Percentiles rank a stretch among this genome's conserved stretches.
phyloP scores from a whole-genome alignment of 2,329 filamentous ascomycete genomes.

The Aureobasidium pullulans region DNA sequence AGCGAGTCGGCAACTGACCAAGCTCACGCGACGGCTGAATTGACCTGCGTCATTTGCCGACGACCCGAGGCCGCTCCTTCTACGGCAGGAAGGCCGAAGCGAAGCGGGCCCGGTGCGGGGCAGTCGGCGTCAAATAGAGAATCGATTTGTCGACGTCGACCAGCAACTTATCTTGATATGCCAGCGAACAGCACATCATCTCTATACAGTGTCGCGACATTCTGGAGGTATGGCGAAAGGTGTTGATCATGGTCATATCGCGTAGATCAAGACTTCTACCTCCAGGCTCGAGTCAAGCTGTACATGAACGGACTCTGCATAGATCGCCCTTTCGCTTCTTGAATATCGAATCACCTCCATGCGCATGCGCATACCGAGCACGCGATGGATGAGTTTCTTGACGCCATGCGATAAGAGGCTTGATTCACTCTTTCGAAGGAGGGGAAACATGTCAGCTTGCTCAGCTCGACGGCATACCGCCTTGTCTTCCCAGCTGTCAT shows the following conservation, averaged over 20 bases:
- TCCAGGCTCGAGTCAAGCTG: background rate
- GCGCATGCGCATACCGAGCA: background rate
- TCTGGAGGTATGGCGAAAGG: background rate
- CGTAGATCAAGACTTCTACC: background rate
- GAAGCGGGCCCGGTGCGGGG: background rate
- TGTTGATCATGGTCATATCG: background rate
- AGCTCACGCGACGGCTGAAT: background rate
- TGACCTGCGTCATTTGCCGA: conserved; percentile 2
- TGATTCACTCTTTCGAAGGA: background rate
- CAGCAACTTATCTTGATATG: background rate
- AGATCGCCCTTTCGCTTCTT: background rate
- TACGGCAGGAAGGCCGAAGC: background rate
- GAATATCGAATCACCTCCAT: no score
- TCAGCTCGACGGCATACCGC: background rate
- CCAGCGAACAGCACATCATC: background rate
- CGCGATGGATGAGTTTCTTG: background rate
- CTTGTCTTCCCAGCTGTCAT: background rate
- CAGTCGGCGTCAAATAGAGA: background rate
- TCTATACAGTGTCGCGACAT: background rate
- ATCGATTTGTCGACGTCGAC: background rate
- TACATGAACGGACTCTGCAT: background rate
- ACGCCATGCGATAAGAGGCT: background rate
- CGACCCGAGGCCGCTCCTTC: background rate
- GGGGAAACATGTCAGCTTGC: background rate
- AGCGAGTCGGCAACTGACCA: background rate